A percentile compares a stretch with the other conserved stretches of the same genome.
Conservation (phyloP, 2,329 filamentous ascomycete species). For the Cryoendolithus antarcticus region DNA sequence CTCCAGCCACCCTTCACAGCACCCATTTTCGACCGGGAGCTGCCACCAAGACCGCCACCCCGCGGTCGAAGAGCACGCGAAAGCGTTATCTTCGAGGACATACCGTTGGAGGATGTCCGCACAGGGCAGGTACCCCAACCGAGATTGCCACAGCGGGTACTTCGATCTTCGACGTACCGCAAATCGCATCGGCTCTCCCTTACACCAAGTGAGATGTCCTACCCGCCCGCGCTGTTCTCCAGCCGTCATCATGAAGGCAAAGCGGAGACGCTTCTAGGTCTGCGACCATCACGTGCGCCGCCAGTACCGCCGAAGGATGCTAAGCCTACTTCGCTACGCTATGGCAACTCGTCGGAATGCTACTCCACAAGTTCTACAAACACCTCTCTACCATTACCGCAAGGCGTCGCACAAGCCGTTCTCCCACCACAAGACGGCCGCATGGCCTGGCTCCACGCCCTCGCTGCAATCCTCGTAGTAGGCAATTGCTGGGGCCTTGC, state of each 20-base stretch:
- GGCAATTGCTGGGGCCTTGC: constrained; percentile 22
- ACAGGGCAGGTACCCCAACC: not conserved
- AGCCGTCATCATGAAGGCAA: not conserved
- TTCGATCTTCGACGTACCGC: constrained; percentile 1
- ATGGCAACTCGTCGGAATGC: constrained; percentile 8
- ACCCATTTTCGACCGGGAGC: no score
- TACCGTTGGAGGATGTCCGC: constrained; percentile 1
- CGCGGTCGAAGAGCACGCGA: no score
- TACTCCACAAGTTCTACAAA: constrained; percentile 6
- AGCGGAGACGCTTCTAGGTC: constrained; percentile 6
- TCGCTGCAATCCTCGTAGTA: constrained; percentile 12
- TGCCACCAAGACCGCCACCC: no score
- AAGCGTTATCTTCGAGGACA: constrained; percentile 1
- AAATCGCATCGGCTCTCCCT: constrained; percentile 5
- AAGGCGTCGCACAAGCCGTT: not conserved
- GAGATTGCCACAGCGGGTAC: not conserved
- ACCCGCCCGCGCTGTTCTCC: constrained; percentile 2
- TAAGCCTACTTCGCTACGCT: not conserved
- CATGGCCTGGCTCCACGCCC: constrained; percentile 15
- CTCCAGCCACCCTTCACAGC: no score
- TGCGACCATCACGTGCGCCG: constrained; percentile 1
- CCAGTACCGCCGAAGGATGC: constrained; percentile 4
- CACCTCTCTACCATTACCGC: not conserved
- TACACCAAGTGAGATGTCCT: constrained; percentile 9
- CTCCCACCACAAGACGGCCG: constrained; percentile 11